These are phyloP conservation scores for Penicillium parvum DNA, from an alignment of 495 filamentous ascomycete species.

Conservation along the genomic window DNA sequence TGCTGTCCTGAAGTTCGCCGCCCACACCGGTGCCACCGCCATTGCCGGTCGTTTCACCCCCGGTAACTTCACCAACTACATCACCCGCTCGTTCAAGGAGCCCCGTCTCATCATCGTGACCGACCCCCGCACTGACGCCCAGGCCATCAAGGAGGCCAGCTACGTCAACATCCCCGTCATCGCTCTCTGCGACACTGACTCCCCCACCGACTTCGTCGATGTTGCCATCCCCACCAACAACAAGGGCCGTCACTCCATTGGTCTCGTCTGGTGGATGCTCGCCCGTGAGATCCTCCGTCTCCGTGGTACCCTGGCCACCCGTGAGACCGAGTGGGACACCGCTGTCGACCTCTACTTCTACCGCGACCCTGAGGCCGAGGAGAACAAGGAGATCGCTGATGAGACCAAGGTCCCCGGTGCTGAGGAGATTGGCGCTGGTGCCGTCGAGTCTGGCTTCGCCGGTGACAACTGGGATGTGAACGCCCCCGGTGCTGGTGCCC, in stretches of 20 bases:
- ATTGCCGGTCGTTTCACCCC: slow-evolving; percentile 99
- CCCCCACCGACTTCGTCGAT: slow-evolving; percentile 98
- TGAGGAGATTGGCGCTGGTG: slow-evolving; percentile 77
- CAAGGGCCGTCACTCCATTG: slow-evolving; percentile 98
- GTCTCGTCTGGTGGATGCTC: slow-evolving; percentile 98
- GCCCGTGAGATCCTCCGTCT: slow-evolving; percentile 99
- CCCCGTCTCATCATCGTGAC: slow-evolving; percentile 98
- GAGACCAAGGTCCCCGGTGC: slow-evolving; percentile 64
- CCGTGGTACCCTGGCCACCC: slow-evolving; percentile 87
- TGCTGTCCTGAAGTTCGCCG: slow-evolving; percentile 97
- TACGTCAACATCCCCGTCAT: slow-evolving; percentile 99
- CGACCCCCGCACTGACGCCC: slow-evolving; percentile 97
- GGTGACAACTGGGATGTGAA: slow-evolving; percentile 54
- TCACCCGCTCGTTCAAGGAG: slow-evolving; percentile 99
- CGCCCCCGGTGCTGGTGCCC: slow-evolving; percentile 55
- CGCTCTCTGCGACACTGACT: slow-evolving; percentile 97
- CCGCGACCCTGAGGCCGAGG: slow-evolving; percentile 98
- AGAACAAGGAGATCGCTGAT: slow-evolving; percentile 81
- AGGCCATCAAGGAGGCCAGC: slow-evolving; percentile 99
- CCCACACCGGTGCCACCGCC: slow-evolving; percentile 93
- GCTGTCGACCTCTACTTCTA: slow-evolving; percentile 99
- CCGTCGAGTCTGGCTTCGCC: slow-evolving; percentile 77
- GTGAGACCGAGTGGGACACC: slow-evolving; percentile 95
- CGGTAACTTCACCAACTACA: slow-evolving; percentile 99
- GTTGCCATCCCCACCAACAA: slow-evolving; percentile 99